These are phyloP conservation scores for Hypoxylon cercidicola DNA, from an alignment of 495 filamentous ascomycete genomes.

Conservation along the genomic window DNA sequence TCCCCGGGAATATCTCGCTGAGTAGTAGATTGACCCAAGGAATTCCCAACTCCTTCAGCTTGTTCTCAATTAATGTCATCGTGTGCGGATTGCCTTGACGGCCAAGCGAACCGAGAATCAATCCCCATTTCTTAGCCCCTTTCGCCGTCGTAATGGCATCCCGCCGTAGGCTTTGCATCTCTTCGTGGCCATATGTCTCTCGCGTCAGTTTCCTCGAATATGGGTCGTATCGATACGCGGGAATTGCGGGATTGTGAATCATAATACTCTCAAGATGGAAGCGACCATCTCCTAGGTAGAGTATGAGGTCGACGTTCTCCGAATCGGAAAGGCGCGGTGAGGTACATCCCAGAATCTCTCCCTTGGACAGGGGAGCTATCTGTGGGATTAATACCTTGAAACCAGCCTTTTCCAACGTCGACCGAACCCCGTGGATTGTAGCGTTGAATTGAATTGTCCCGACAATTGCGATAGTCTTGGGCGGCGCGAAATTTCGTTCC, in stretches of 20 bases:
- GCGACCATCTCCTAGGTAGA: slow-evolving; percentile 95
- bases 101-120: slow-evolving; percentile 92
- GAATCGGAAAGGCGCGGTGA: slow-evolving; percentile 75
- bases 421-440: slow-evolving; percentile 84
- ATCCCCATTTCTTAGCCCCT: slow-evolving; percentile 84
- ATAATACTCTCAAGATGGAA: slow-evolving; percentile 98
- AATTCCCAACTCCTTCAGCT: slow-evolving; percentile 72
- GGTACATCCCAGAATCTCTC: slow-evolving; percentile 96
- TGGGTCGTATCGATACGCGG: slow-evolving; percentile 96
- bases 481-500: slow-evolving; percentile 85
- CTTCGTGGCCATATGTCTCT: slow-evolving; percentile 88
- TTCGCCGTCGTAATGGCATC: slow-evolving; percentile 80
- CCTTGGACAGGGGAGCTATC: slow-evolving; percentile 89
- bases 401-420: slow-evolving; percentile 79
- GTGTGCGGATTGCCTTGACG: slow-evolving; percentile 96
- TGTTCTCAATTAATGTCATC: slow-evolving; percentile 82
- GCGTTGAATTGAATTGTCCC: slow-evolving; percentile 99
- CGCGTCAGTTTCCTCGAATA: slow-evolving; percentile 91
- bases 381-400: slow-evolving; percentile 89
- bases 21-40: slow-evolving; percentile 85
- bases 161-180: slow-evolving; percentile 83
- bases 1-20: slow-evolving; percentile 95
- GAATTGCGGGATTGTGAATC: slow-evolving; percentile 93
- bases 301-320: slow-evolving; percentile 74
- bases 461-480: slow-evolving; percentile 89